phyloP scores from a whole-genome alignment of 1,139 yeast genomes.

The Yamadazyma diddensiae region DNA sequence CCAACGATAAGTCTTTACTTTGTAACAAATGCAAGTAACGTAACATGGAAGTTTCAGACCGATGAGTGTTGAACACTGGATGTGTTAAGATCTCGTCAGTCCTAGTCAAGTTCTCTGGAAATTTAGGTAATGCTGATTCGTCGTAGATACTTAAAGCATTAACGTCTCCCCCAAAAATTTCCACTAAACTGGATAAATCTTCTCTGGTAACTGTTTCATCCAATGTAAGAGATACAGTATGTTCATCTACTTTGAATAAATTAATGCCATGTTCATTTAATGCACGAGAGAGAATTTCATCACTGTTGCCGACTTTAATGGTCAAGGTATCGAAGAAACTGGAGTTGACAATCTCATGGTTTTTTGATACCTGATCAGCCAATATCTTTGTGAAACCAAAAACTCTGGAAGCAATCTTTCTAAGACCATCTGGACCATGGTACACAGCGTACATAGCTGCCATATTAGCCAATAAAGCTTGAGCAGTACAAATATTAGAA shows the following conservation, averaged over 20 bases:
- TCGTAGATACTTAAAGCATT: conserved; percentile 16
- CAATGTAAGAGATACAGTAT: conserved; percentile 67
- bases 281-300: conserved; percentile 56
- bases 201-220: conserved; percentile 78
- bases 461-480: conserved; percentile 92
- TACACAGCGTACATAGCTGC: conserved; percentile 95
- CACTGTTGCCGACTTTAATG: conserved; percentile 57
- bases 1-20: conserved; percentile 84
- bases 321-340: conserved; percentile 90
- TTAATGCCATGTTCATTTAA: conserved; percentile 65
- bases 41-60: conserved; percentile 91
- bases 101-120: conserved; percentile 58
- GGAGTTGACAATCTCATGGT: conserved; percentile 53
- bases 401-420: conserved; percentile 73
- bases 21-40: conserved; percentile 86
- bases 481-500: conserved; percentile 96
- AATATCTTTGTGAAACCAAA: conserved; percentile 72
- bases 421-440: conserved; percentile 92
- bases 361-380: conserved; percentile 51
- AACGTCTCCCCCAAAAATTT: conserved; percentile 49
- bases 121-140: conserved; percentile 39
- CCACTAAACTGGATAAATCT: conserved; percentile 59
- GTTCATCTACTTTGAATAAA: conserved; percentile 63
- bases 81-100: conserved; percentile 63
- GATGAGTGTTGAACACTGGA: conserved; percentile 82